These are phyloP conservation scores for Ceratocystis diversiconidia DNA, from an alignment of 2,329 filamentous ascomycete genomes.

Conservation along the genomic window DNA sequence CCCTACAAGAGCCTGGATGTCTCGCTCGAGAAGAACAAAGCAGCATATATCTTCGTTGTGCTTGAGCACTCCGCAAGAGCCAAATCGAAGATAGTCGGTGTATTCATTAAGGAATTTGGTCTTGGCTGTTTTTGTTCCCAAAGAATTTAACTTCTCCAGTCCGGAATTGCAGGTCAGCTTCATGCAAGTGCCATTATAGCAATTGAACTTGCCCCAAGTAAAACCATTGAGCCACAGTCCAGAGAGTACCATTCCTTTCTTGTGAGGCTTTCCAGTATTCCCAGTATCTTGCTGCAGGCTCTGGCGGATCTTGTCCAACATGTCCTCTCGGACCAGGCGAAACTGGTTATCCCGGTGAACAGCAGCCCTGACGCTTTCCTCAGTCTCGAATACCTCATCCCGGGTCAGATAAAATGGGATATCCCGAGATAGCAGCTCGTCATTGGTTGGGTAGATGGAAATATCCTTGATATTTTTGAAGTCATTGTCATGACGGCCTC, in stretches of 20 bases:
- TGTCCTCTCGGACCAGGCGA: constrained; percentile 55
- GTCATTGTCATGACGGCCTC: constrained; percentile 64
- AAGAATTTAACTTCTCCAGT: constrained; percentile 30
- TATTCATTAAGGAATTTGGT: constrained; percentile 35
- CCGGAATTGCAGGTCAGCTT: constrained; percentile 29
- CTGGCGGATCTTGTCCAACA: constrained; percentile 50
- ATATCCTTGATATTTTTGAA: constrained; percentile 46
- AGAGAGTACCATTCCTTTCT: constrained; percentile 28
- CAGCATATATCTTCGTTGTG: constrained; percentile 37
- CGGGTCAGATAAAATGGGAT: constrained; percentile 41
- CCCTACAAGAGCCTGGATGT: constrained; percentile 32
- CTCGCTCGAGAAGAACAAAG: constrained; percentile 44
- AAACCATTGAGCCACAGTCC: constrained; percentile 29
- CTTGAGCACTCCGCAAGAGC: constrained; percentile 48
- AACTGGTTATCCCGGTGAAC: constrained; percentile 57
- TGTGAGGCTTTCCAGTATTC: constrained; percentile 27
- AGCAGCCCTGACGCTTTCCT: constrained; percentile 27
- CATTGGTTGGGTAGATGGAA: constrained; percentile 48
- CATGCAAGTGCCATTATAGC: constrained; percentile 1
- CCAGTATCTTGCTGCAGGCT: constrained; percentile 30
- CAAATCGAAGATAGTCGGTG: constrained; percentile 40
- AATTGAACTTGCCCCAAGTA: constrained; percentile 24
- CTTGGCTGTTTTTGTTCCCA: constrained; percentile 23
- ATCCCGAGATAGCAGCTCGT: constrained; percentile 44
- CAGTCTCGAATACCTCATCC: constrained; percentile 32